Evolutionary conservation across 2,329 filamentous ascomycete genomes (phyloP).

Genomic region (Aquanectria penicillioides): DNA sequence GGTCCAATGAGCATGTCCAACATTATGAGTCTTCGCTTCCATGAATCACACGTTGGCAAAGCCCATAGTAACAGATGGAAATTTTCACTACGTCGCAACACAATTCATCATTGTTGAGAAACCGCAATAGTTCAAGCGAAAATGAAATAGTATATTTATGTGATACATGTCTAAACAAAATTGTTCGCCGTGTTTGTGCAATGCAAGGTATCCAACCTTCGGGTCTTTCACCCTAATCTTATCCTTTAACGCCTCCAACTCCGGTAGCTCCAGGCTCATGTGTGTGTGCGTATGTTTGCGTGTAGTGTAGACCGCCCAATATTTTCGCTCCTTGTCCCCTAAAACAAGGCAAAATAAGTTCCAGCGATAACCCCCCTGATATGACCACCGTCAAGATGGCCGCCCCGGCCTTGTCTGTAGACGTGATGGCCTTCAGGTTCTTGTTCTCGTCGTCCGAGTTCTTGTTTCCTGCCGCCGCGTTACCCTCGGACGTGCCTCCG

Average conservation of each 20-base stretch:
- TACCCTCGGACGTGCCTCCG: slow-evolving; percentile 68
- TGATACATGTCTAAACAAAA: slow-evolving; percentile 10
- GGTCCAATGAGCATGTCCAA: too few species aligned
- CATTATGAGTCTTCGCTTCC: too few species aligned
- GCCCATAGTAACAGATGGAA: too few species aligned
- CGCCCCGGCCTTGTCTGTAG: slow-evolving; percentile 63
- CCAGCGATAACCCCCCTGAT: slow-evolving; percentile 58
- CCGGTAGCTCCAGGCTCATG: neutral
- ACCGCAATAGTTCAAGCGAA: too few species aligned
- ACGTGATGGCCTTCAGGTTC: slow-evolving; percentile 52
- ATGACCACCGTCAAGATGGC: slow-evolving; percentile 65
- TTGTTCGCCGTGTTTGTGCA: neutral
- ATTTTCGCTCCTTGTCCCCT: neutral
- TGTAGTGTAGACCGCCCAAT: too few species aligned
- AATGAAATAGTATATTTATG: neutral
- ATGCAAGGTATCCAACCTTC: neutral
- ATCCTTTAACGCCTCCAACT: neutral
- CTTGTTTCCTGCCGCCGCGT: slow-evolving; percentile 57
- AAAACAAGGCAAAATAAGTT: slow-evolving; percentile 55
- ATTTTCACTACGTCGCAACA: too few species aligned
- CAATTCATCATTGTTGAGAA: too few species aligned
- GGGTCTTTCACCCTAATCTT: neutral
- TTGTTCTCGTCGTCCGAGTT: slow-evolving; percentile 42
- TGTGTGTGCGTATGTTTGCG: too few species aligned
- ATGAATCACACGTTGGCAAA: too few species aligned